phyloP scores from a whole-genome alignment of 495 filamentous ascomycete genomes.

The Aspergillus mulundensis region DNA sequence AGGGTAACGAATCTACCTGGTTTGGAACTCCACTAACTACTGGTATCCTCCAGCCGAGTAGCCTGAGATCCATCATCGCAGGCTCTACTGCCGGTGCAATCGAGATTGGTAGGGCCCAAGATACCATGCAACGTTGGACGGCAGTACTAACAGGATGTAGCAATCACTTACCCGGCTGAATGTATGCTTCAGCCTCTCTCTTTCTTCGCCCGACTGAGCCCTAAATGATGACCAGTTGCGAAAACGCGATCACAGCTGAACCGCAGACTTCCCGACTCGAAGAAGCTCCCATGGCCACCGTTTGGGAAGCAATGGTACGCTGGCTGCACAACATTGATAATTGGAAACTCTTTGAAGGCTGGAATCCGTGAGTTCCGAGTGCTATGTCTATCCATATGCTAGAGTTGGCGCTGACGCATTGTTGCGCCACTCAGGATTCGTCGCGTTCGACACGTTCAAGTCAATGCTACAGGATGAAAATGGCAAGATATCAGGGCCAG shows the following conservation, averaged over 20 bases:
- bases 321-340: conserved; percentile 93
- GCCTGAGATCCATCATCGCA: conserved; percentile 80
- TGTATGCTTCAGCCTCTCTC: conserved; percentile 48
- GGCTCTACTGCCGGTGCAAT: conserved; percentile 88
- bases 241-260: conserved; percentile 96
- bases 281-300: conserved; percentile 93
- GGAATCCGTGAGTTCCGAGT: conserved; percentile 69
- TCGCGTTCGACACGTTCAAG: conserved; percentile 94
- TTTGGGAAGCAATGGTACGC: conserved; percentile 97
- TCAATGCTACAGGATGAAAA: conserved; percentile 73
- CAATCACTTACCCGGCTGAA: conserved; percentile 96
- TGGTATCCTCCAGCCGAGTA: conserved; percentile 56
- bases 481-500: conserved; percentile 85
- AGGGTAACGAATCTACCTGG: too few relatives aligned
- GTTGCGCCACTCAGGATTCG: conserved; percentile 62
- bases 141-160: conserved; percentile 32
- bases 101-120: conserved; percentile 68
- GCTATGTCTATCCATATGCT: background rate
- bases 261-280: conserved; percentile 66
- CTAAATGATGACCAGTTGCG: conserved; percentile 56
- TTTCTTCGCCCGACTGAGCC: background rate
- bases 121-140: background rate
- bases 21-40: background rate
- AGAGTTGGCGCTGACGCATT: conserved; percentile 3
- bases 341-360: conserved; percentile 94